These are phyloP conservation scores for Leishmania guyanensis DNA, from an alignment of 208 protist species.

Conservation along the genomic window DNA sequence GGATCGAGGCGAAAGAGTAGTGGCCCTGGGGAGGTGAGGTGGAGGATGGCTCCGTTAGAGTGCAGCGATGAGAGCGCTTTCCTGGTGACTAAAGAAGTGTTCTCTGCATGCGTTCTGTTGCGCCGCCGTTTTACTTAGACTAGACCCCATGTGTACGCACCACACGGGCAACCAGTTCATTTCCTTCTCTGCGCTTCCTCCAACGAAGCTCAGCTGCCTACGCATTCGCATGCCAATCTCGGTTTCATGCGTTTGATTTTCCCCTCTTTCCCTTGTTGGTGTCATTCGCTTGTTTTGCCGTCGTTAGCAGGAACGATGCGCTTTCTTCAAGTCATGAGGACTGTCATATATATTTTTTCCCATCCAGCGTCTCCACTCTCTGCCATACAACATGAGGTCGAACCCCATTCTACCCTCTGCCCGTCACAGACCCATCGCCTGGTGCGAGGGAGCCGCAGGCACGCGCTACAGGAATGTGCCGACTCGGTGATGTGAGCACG, in stretches of 20 bases:
- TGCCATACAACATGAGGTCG: not conserved
- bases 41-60: not conserved
- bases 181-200: not conserved
- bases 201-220: not conserved
- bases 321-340: not conserved
- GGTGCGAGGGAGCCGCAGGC: not conserved
- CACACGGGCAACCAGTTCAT: not conserved
- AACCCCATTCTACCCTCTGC: not conserved
- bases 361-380: not conserved
- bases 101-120: not conserved
- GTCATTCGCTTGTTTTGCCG: not conserved
- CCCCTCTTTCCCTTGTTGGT: not conserved
- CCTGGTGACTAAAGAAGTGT: not conserved
- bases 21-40: not conserved
- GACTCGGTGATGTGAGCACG: not conserved
- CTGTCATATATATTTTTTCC: not conserved
- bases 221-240: not conserved
- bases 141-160: not conserved
- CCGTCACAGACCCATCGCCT: not conserved
- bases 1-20: not conserved
- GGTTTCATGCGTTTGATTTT: not conserved
- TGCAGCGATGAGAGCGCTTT: not conserved
- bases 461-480: not conserved
- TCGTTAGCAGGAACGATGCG: not conserved
- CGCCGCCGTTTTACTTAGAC: not conserved